Evolutionary conservation across 148 eudicot genomes (phyloP), one percentile per base, ranked within the genome.

Genomic region (Vaccinium vitisidaea): DNA sequence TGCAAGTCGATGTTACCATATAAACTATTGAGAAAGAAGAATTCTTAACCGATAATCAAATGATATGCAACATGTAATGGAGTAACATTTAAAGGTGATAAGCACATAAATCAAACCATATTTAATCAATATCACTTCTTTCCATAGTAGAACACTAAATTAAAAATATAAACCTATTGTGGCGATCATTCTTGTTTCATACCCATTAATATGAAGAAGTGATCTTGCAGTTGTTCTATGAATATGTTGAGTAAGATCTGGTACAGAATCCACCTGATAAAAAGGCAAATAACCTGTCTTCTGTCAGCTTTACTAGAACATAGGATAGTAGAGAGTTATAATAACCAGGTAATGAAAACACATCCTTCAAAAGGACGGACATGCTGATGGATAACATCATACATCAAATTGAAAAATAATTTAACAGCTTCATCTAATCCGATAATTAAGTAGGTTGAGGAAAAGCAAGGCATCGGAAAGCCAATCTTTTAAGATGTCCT

Each of bases 131-230:
- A 18, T 73, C 58, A 78, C 46, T 69, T 79, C 76, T 76, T 4
- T 49, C 30, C 15, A 8, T 78, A 50, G 48, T 43, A 12, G 39
- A 79, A 79, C 18, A 9, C 58, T 27, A 12, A 48, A 7, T 25
- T 50, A 12, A 49, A 59, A 75, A 61, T 50, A 58, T 59, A 43
- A 23, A 80, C 23, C 76, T 75, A 75, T 4, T 6, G 70, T 59
- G 9, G 8, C 54, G 75, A 32, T n/a, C 83, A 46, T 23, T 59
- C 32, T 85, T 52, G 78, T 86, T 84, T 83, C 94, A 89, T 88
- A 96, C 99, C 97, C 99, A 87, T 90, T 87, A 78, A 96, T 93
- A 88, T 96, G 95, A 83, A 96, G 99, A 87, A 94, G 97, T 79
- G 84, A 89, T 86, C 91, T 94, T 48, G 99, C 94, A 78, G 99